Evolutionary conservation across 805 yeast genomes (phyloP), one percentile per base, ranked within the genome.

Genomic region (Metschnikowia amazonensis): DNA sequence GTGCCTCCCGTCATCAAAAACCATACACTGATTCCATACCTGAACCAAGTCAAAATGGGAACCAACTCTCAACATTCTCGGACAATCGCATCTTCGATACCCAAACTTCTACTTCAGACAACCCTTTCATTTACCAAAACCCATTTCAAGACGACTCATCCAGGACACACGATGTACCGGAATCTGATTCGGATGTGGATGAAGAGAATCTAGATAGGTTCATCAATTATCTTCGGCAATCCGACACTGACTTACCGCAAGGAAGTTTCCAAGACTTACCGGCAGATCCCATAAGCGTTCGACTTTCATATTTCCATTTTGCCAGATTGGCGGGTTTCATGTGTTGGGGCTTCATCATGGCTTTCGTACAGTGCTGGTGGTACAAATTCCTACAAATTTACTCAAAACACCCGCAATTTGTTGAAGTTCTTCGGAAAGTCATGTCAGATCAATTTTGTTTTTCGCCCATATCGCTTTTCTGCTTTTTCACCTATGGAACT

Each of bases 281-380:
- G 8, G 44, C 45, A 2, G 38, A 43, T 24, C 34, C 36, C 30
- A 11, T 23, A 9, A 38, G 35, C 5, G 33, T 33, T 10, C 30
- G 16, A 14, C 59, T 73, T 43, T 59, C 74, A 35, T 62, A 58
- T 28, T 92, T 85, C 64, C 78, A 79, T 46, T 85, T 85, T 58
- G 72, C 77, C 43, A 75, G 97, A 51, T 77, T 89, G 60, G 74
- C 82, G 0, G 86, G 94, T 6, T 90, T 89, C 60, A 81, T 87
- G 70, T 66, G 78, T 35, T 90, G 97, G 97, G 97, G 98, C 1
- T 79, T 86, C 45, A 59, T 84, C 6, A 77, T 89, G 68, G 84
- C 97, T 0, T 84, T 87, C 58, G 78, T 81, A 38, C 97, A 89
- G 65, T 85, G 86, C 43, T 83, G 82, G 40, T 92, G 99, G 99